Base-by-base conservation (phyloP, 2,329 filamentous ascomycete genomes). In the Amesomyces nigricolor region DNA sequence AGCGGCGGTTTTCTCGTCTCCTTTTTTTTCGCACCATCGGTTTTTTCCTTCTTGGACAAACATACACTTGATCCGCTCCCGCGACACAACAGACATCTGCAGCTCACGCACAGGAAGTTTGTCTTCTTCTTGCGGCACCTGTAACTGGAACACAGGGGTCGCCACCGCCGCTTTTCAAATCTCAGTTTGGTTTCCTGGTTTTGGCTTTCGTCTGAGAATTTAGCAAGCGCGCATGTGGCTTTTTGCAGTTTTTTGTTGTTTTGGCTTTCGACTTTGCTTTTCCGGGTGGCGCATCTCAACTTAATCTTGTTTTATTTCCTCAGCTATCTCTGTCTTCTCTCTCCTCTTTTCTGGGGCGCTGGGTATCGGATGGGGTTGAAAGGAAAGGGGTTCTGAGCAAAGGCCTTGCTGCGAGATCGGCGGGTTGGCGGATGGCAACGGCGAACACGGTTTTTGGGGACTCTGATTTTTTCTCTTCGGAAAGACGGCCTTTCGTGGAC, bases 61-160 rank as follows among this genome's bases (percentile, higher is more conserved):
- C 62, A 70, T 67, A 69, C 64, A 63, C 58, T 67, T 69, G 54
- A 54, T 56, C 63, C 62, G 65, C 65, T 64, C 64, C 58, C 62
- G 61, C 63, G 63, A 64, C 60, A 62, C 55, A 62, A 56, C 62
- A 65, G 61, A 66, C 58, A 61, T 62, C 53, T 71, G 71, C 73
- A 75, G 75, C 75, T 77, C 75, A 77, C 75, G 75, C 75, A 76
- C 68, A 65, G 66, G 69, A 69, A 67, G 59, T 64, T 59, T 61
- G 60, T 62, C 58, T 61, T 56, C 45, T 51, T 53, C 35, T 39
- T 26, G 51, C 57, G 53, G 44, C 56, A 35, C 57, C 58, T 54
- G 53, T 50, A 47, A 26, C 50, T 26, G 48, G 56, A 6, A 45
- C 50, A 62, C 66, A 61, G 60, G 56, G 51, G 60, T 52, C 58